phyloP scores from a whole-genome alignment of 148 eudicot genomes.

The Nepenthes gracilis region DNA sequence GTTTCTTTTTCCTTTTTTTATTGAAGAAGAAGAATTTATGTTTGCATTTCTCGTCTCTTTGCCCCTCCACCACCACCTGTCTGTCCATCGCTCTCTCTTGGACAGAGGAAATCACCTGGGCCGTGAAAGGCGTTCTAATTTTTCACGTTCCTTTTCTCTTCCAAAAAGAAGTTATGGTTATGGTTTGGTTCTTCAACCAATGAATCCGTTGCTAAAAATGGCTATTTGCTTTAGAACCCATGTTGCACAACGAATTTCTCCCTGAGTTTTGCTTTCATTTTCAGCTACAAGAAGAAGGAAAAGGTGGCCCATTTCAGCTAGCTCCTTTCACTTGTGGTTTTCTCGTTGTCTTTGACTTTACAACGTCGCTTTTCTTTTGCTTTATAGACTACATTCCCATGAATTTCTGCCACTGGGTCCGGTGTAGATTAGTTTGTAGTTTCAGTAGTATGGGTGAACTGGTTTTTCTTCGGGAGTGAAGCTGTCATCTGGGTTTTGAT shows the following conservation, averaged over 20 bases:
- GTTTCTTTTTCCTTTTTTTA: conserved; percentile 8
- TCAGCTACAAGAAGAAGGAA: not conserved
- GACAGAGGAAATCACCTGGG: no score
- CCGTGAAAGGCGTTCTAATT: no score
- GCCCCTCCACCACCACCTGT: not conserved
- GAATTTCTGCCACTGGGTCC: no score
- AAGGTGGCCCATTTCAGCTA: not conserved
- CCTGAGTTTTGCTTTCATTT: not conserved
- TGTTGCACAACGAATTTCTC: not conserved
- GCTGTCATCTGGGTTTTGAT: conserved; percentile 12
- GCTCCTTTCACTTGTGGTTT: not conserved
- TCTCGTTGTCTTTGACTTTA: not conserved
- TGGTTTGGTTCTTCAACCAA: no score
- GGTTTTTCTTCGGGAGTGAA: not conserved
- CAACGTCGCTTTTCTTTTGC: not conserved
- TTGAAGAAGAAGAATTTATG: not conserved
- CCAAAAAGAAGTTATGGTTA: not conserved
- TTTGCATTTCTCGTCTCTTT: not conserved
- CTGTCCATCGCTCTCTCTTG: no score
- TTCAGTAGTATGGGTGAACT: not conserved
- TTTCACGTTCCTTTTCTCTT: no score
- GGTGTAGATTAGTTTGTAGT: not conserved
- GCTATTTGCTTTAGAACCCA: not conserved
- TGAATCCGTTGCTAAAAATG: not conserved
- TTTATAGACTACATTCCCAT: not conserved